phyloP scores from a whole-genome alignment of 306 rosid species.

The Pyrus bretschneideri region DNA sequence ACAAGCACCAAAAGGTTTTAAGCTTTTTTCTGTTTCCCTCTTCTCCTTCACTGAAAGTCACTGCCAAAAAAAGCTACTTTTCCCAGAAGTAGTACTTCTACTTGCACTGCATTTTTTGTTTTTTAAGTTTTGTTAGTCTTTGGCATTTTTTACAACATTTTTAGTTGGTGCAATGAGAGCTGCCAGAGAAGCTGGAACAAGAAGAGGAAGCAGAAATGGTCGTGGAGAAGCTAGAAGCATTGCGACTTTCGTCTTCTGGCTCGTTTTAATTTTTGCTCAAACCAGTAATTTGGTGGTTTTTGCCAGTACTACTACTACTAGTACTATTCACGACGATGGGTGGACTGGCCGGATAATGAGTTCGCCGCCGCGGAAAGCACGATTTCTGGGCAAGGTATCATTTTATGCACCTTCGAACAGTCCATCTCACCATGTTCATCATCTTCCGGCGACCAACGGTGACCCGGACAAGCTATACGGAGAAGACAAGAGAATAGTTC shows the following conservation, averaged over 20 bases:
- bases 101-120: background rate
- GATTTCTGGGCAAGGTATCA: constrained; percentile 19
- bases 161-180: constrained; percentile 45
- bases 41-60: background rate
- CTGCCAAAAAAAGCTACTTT: background rate
- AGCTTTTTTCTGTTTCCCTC: background rate
- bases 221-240: constrained; percentile 6
- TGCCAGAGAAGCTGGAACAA: constrained; percentile 28
- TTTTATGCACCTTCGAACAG: constrained; percentile 40
- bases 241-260: constrained; percentile 51
- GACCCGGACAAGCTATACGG: constrained; percentile 28
- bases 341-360: constrained; percentile 3
- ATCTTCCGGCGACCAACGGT: constrained; percentile 1
- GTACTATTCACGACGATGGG: background rate
- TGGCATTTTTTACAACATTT: background rate
- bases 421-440: background rate
- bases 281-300: constrained; percentile 17
- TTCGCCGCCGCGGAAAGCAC: constrained; percentile 21
- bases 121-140: background rate
- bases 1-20: constrained; percentile 9
- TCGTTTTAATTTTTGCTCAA: constrained; percentile 45
- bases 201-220: constrained; percentile 12
- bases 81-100: constrained; percentile 11
- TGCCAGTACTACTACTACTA: background rate
- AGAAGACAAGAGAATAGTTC: constrained; percentile 65